Percentiles rank a stretch among this genome's conserved stretches.
Evolutionary conservation across 139 green algal genomes (phyloP).

Genomic region (Dunaliella sp.): DNA sequence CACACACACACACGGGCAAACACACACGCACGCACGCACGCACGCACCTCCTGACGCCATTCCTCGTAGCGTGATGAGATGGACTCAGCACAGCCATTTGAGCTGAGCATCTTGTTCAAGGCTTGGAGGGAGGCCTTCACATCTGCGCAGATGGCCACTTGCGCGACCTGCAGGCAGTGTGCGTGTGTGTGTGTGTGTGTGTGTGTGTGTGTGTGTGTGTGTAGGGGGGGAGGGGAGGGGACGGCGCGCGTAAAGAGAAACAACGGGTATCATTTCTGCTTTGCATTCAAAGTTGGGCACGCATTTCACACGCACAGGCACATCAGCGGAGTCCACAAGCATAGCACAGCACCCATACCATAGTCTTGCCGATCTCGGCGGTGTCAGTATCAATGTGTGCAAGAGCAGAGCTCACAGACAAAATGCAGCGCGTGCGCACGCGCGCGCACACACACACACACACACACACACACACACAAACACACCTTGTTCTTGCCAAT

Average conservation of each 20-base stretch:
- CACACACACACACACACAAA: not conserved
- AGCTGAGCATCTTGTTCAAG: slow-evolving; percentile 59
- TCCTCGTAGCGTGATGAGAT: not conserved
- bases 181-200: too few relatives aligned
- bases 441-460: not conserved
- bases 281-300: too few relatives aligned
- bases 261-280: too few relatives aligned
- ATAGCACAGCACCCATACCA: too few relatives aligned
- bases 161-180: slow-evolving; percentile 22
- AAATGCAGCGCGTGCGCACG: not conserved
- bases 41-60: slow-evolving; percentile 17
- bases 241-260: too few relatives aligned
- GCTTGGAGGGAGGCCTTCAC: slow-evolving; percentile 66
- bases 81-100: not conserved
- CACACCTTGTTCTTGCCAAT: slow-evolving; percentile 98
- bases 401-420: too few relatives aligned
- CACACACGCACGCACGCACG: not conserved
- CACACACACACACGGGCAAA: slow-evolving; percentile 39
- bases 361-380: too few relatives aligned
- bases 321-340: too few relatives aligned
- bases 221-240: too few relatives aligned
- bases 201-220: too few relatives aligned
- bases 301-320: too few relatives aligned
- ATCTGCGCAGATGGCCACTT: slow-evolving; percentile 79
- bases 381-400: too few relatives aligned